Percentiles rank a stretch among this genome's conserved stretches.
These are phyloP conservation scores for Geosmithia putterillii DNA, from an alignment of 2,329 filamentous ascomycete species.

Conservation along the genomic window DNA sequence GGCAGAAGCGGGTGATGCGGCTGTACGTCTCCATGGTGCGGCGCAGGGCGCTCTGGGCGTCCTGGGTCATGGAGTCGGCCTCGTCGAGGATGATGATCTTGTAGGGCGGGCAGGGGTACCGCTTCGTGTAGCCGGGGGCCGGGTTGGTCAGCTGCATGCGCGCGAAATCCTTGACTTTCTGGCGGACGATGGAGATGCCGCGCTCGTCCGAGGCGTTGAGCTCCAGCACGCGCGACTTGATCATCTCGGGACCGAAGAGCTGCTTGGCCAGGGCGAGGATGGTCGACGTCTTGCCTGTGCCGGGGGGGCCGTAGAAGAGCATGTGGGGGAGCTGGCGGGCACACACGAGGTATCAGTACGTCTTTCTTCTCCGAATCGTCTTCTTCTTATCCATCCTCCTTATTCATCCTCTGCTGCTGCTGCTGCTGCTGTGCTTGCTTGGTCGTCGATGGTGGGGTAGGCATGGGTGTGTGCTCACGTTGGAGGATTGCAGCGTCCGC, in stretches of 20 bases:
- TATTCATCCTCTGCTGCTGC: too few relatives aligned
- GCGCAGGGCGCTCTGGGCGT: constrained; percentile 84
- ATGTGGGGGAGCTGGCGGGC: constrained; percentile 82
- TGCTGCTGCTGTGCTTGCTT: too few relatives aligned
- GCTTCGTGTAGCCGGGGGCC: constrained; percentile 50
- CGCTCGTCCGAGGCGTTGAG: constrained; percentile 98
- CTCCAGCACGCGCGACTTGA: constrained; percentile 90
- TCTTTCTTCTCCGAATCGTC: not conserved
- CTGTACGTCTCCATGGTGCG: constrained; percentile 98
- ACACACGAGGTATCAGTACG: not conserved
- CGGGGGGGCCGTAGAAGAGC: constrained; percentile 97
- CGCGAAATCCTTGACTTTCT: constrained; percentile 98
- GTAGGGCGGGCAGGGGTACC: constrained; percentile 91
- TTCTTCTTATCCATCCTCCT: too few relatives aligned
- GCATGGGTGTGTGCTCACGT: constrained; percentile 38
- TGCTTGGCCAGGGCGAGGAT: constrained; percentile 95
- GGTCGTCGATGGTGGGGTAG: constrained; percentile 1
- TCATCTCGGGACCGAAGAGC: constrained; percentile 89
- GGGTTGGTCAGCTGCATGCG: constrained; percentile 85
- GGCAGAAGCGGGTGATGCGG: constrained; percentile 91
- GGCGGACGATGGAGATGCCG: constrained; percentile 89
- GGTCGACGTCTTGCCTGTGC: constrained; percentile 95
- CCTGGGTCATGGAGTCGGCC: constrained; percentile 97
- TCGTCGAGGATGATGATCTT: constrained; percentile 99
- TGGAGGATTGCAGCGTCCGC: constrained; percentile 86